Base-by-base conservation (phyloP, 805 yeast genomes). In the Barnettozyma vustinii region DNA sequence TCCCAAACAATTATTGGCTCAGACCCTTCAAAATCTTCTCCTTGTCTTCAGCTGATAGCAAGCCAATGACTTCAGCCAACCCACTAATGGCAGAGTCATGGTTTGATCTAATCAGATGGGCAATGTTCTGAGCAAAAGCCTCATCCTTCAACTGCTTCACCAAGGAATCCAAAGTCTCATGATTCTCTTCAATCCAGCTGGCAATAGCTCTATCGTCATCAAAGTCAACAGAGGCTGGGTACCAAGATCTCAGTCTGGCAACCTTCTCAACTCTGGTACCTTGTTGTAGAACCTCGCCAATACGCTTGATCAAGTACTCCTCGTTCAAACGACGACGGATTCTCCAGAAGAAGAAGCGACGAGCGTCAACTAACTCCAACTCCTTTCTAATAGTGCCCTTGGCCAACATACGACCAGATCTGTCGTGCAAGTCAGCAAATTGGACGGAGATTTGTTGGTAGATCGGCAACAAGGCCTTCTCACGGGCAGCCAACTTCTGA, bases 321-420 rank as follows among this genome's bases (percentile, higher is more conserved):
- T 94, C 99, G 65, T 87, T 84, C 69, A 94, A 75, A 69, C 97
- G 88, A 72, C 99, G 85, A 74, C 97, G 87, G 53, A 89, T 80
- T 71, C 99, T 84, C 99, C 99, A 94, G 94, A 88, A 94, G 83
- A 94, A 94, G 82, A 78, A 87, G 63, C 98, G 83, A 76, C 99
- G 88, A 27, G 97, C 80, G 45, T 90, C 77, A 42, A 69, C 68
- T 97, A 97, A 91, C 61, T 85, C 82, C 47, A 94, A 71, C 60
- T 89, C 94, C 65, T 86, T 84, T 59, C 85, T 79, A 61, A 94
- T 89, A 51, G 84, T 86, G 51, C 92, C 96, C 79, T 94, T 95
- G 48, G 96, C 95, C 71, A 86, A 69, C 98, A 94, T 94, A 72
- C 99, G 92, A 35, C 94, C 96, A 13, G 97, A 84, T 73, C 97